Conservation (phyloP, 2,329 filamentous ascomycete genomes). For the Aspergillus vadensis region DNA sequence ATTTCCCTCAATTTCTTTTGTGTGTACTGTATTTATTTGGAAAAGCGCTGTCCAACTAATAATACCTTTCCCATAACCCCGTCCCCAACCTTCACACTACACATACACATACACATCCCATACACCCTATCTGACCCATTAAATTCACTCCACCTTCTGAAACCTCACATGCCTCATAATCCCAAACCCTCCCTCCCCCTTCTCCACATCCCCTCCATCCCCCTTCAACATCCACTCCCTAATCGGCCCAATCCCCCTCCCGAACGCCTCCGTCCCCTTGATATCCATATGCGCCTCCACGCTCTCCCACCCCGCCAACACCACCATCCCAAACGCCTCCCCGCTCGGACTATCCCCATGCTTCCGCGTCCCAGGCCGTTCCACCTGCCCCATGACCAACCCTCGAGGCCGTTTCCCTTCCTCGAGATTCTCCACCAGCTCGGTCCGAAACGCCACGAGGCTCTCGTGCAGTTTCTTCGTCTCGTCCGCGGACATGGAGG, state of each 20-base stretch:
- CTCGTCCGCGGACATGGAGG: conserved; percentile 32
- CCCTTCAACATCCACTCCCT: conserved; percentile 42
- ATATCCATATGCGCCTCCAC: conserved; percentile 53
- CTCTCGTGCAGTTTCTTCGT: conserved; percentile 33
- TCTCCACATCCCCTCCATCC: conserved; percentile 46
- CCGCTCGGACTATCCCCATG: conserved; percentile 43
- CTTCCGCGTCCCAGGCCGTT: conserved; percentile 35
- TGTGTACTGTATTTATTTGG: conserved; percentile 36
- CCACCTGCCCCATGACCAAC: conserved; percentile 41
- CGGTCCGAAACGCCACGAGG: conserved; percentile 42
- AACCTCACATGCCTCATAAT: conserved; percentile 30
- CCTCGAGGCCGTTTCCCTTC: conserved; percentile 27
- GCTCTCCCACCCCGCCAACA: conserved; percentile 56
- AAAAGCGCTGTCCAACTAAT: conserved; percentile 26
- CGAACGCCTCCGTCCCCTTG: conserved; percentile 50
- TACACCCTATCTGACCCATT: too few relatives aligned
- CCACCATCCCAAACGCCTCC: conserved; percentile 46
- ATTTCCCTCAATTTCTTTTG: conserved; percentile 17
- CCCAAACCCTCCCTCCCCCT: conserved; percentile 42
- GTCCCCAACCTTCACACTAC: too few relatives aligned
- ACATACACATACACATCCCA: too few relatives aligned
- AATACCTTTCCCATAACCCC: background rate
- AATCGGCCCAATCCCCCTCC: conserved; percentile 43
- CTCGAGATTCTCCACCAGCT: conserved; percentile 34
- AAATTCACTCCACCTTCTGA: background rate